These are phyloP conservation scores for Blastobotrys elegans DNA, from an alignment of 1,139 yeast genomes.

Conservation along the genomic window DNA sequence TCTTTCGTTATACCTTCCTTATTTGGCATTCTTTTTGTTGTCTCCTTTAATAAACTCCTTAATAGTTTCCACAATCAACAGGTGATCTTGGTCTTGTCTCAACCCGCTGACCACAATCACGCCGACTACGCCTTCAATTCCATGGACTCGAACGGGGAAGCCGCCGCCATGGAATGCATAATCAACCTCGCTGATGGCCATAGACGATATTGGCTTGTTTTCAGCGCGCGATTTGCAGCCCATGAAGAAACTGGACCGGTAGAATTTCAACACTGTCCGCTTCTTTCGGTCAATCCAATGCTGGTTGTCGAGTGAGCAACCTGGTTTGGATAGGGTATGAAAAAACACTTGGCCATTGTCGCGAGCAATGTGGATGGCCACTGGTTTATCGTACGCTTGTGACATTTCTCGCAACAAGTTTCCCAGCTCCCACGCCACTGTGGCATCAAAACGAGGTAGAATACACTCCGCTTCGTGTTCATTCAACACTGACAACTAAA, in stretches of 20 bases:
- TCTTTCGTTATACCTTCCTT: neutral
- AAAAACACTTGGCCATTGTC: constrained; percentile 49
- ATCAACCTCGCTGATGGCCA: constrained; percentile 41
- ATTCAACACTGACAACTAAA: constrained; percentile 24
- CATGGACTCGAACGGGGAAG: constrained; percentile 47
- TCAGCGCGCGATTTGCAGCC: constrained; percentile 42
- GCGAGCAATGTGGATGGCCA: constrained; percentile 49
- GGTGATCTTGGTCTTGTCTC: constrained; percentile 33
- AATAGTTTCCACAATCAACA: constrained; percentile 24
- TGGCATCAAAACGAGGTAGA: constrained; percentile 32
- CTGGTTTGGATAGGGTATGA: constrained; percentile 45
- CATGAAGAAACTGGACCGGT: constrained; percentile 49
- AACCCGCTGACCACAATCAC: constrained; percentile 59
- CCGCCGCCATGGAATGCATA: constrained; percentile 62
- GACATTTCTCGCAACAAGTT: constrained; percentile 27
- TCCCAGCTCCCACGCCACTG: constrained; percentile 35
- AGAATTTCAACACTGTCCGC: constrained; percentile 48
- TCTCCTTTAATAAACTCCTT: constrained; percentile 19
- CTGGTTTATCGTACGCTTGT: constrained; percentile 30
- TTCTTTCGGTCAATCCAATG: constrained; percentile 55
- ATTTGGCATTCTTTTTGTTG: too few species aligned
- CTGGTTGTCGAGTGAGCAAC: constrained; percentile 50
- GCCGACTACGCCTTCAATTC: constrained; percentile 46
- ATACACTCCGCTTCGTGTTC: constrained; percentile 29
- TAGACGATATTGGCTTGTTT: constrained; percentile 18